These are phyloP conservation scores for Pestalotiopsis sp. DNA, from an alignment of 2,329 filamentous ascomycete genomes.

Conservation along the genomic window DNA sequence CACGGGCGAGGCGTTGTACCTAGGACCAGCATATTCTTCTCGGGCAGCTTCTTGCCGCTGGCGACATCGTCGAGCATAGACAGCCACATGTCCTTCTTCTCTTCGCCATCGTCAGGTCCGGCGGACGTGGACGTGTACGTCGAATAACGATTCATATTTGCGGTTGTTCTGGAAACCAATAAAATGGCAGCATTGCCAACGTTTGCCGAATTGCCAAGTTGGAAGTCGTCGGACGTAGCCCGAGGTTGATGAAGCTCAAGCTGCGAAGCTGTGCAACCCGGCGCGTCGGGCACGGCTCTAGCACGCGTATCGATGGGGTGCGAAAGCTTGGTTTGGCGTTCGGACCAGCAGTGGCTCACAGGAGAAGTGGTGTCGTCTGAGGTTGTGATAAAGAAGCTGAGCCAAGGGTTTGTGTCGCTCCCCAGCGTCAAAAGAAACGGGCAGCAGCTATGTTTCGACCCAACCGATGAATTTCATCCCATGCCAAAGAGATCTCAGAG, in stretches of 20 bases:
- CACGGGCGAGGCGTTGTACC: slow-evolving; percentile 52
- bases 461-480: background rate
- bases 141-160: slow-evolving; percentile 57
- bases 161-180: slow-evolving; percentile 43
- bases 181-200: slow-evolving; percentile 8
- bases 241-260: background rate
- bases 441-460: background rate
- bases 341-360: background rate
- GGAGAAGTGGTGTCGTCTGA: background rate
- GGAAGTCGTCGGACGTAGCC: background rate
- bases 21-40: slow-evolving; percentile 88
- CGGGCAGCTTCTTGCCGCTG: slow-evolving; percentile 84
- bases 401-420: background rate
- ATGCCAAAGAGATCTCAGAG: background rate
- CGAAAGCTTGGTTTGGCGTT: background rate
- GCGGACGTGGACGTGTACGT: slow-evolving; percentile 58
- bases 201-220: background rate
- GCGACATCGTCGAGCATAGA: slow-evolving; percentile 90
- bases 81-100: slow-evolving; percentile 89
- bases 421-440: background rate
- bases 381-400: background rate
- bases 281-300: slow-evolving; percentile 1
- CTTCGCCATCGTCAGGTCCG: slow-evolving; percentile 53
- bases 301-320: background rate
- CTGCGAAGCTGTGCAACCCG: background rate